These are phyloP conservation scores for Blastobotrys persicus DNA, from an alignment of 1,139 yeast species.

Conservation along the genomic window DNA sequence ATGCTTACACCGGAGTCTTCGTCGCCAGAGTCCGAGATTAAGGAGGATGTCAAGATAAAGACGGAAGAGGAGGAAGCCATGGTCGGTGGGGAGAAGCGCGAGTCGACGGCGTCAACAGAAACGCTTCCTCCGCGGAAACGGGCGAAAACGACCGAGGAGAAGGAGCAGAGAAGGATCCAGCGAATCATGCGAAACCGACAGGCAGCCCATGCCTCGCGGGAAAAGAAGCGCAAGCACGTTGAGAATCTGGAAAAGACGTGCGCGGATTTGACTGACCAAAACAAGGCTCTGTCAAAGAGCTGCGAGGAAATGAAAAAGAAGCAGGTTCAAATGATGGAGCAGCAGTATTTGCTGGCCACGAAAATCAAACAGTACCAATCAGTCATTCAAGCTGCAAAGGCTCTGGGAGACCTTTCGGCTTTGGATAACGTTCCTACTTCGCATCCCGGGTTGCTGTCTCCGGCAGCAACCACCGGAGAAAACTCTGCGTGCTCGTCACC, in stretches of 20 bases:
- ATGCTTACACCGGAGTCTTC: conserved; percentile 16
- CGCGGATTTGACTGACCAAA: conserved; percentile 31
- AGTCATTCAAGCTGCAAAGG: conserved; percentile 31
- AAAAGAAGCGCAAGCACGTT: conserved; percentile 90
- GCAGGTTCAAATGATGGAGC: conserved; percentile 29
- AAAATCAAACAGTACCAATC: conserved; percentile 32
- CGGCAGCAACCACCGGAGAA: conserved; percentile 11
- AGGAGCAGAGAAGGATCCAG: conserved; percentile 92
- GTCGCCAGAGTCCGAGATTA: conserved; percentile 4
- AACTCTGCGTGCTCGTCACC: conserved; percentile 15
- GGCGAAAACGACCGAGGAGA: conserved; percentile 94
- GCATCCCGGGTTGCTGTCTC: conserved; percentile 7
- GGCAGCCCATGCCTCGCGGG: conserved; percentile 97
- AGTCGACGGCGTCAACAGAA: conserved; percentile 22
- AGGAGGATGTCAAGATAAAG: neutral
- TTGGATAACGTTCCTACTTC: conserved; percentile 24
- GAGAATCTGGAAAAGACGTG: conserved; percentile 68
- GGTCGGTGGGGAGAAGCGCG: conserved; percentile 2
- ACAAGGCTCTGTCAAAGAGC: conserved; percentile 29
- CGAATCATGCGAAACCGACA: conserved; percentile 89
- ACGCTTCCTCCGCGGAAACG: conserved; percentile 91
- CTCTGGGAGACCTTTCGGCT: conserved; percentile 32
- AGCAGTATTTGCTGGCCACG: conserved; percentile 27
- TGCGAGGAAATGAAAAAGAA: conserved; percentile 28
- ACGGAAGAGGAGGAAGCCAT: neutral